These are phyloP conservation scores for Hypoxylon subgilvum DNA, from an alignment of 495 filamentous ascomycete species.

Conservation along the genomic window DNA sequence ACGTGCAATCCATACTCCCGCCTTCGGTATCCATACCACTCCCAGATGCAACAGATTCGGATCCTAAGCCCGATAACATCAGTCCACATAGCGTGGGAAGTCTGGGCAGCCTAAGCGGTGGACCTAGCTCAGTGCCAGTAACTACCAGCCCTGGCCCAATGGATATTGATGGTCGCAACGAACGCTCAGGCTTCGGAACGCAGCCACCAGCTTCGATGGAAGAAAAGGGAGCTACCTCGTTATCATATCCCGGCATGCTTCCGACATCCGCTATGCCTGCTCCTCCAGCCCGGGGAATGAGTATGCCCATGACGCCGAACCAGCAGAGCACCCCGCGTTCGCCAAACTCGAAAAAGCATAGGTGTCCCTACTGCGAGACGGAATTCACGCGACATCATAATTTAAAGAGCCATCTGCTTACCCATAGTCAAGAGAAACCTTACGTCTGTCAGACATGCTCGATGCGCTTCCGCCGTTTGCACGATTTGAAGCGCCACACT, in stretches of 20 bases:
- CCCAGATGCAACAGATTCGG: constrained; percentile 34
- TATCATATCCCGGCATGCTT: constrained; percentile 54
- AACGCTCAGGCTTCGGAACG: constrained; percentile 42
- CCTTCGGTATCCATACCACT: constrained; percentile 46
- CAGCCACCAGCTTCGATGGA: constrained; percentile 57
- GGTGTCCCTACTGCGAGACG: constrained; percentile 92
- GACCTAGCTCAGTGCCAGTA: constrained; percentile 41
- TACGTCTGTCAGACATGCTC: constrained; percentile 90
- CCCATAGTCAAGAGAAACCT: constrained; percentile 98
- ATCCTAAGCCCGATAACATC: constrained; percentile 44
- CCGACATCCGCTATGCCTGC: constrained; percentile 48
- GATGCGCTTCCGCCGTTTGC: constrained; percentile 86
- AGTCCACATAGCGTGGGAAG: constrained; percentile 50
- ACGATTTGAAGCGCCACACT: constrained; percentile 94
- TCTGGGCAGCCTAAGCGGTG: constrained; percentile 45
- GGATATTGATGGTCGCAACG: constrained; percentile 50
- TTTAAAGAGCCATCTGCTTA: constrained; percentile 97
- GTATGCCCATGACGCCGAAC: constrained; percentile 72
- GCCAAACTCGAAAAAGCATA: constrained; percentile 77
- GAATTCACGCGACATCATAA: constrained; percentile 98
- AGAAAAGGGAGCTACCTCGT: constrained; percentile 53
- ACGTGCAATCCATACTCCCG: constrained; percentile 23
- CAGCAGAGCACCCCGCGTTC: constrained; percentile 65
- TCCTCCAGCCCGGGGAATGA: constrained; percentile 67
- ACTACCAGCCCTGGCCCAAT: constrained; percentile 51